A percentile compares a stretch with the other conserved stretches of the same genome.
Conservation (phyloP, 257 asterid genomes). For the Solanum commersonii region DNA sequence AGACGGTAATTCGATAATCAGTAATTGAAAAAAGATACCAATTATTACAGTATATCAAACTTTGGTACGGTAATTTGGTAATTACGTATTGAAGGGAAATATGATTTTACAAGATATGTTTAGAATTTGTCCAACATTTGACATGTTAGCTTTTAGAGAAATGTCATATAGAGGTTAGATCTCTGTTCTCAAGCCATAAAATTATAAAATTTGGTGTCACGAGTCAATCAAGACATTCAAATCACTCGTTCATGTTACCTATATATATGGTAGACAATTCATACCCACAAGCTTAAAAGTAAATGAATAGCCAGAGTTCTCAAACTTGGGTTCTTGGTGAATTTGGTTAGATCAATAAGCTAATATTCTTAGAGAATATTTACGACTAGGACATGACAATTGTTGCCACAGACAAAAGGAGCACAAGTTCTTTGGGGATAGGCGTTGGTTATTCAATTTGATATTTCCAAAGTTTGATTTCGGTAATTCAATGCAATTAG, state of each 20-base stretch:
- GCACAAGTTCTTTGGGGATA: not conserved
- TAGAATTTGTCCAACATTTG: not conserved
- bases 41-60: not conserved
- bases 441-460: not conserved
- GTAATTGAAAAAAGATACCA: not conserved
- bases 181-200: not conserved
- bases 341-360: not conserved
- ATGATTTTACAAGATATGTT: not conserved
- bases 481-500: not conserved
- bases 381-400: not conserved
- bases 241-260: not conserved
- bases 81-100: not conserved
- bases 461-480: not conserved
- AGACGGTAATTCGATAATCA: not conserved
- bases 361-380: not conserved
- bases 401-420: not conserved
- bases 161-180: not conserved
- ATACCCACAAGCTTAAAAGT: not conserved
- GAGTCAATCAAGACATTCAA: not conserved
- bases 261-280: not conserved
- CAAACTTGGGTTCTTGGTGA: not conserved
- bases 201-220: not conserved
- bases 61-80: not conserved
- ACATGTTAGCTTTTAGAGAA: not conserved
- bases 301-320: not conserved